These are phyloP conservation scores for Neofusicoccum laricinum DNA, from an alignment of 2,329 filamentous ascomycete species.

Conservation along the genomic window DNA sequence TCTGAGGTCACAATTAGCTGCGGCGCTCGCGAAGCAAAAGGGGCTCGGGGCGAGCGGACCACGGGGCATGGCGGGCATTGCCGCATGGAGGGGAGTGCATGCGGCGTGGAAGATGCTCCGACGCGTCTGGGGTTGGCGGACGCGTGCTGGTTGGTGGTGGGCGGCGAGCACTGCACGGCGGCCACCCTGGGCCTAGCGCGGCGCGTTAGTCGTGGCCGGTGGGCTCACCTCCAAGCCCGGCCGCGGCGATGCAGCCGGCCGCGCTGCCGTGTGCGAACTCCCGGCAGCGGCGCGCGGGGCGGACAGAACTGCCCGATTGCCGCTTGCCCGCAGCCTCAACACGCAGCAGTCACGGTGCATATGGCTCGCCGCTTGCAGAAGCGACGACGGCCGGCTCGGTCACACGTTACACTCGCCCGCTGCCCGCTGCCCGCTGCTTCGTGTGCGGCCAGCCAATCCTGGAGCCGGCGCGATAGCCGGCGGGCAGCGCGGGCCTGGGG, in stretches of 20 bases:
- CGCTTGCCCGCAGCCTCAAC: background rate
- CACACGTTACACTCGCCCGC: background rate
- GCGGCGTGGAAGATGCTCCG: background rate
- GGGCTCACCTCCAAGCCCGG: no score
- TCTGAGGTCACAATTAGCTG: slow-evolving; percentile 9
- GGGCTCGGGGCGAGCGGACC: slow-evolving; percentile 2
- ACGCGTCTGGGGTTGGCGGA: background rate
- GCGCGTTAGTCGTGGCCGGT: no score
- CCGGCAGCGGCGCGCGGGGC: no score
- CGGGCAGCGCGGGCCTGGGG: no score
- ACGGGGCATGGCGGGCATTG: slow-evolving; percentile 8
- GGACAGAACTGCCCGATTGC: background rate
- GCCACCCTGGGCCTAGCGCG: background rate
- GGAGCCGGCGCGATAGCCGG: no score
- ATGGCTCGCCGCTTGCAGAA: background rate
- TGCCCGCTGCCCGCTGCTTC: background rate
- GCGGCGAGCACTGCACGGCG: no score
- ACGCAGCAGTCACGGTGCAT: slow-evolving; percentile 13
- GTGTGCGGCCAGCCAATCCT: background rate
- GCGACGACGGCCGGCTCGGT: slow-evolving; percentile 1
- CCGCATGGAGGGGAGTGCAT: background rate
- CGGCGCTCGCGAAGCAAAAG: slow-evolving; percentile 19
- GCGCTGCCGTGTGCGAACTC: no score
- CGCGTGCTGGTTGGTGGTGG: background rate
- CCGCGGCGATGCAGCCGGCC: no score